These are phyloP conservation scores for Kwoniella dendrophila DNA, from an alignment of 768 basidiomycete species.

Conservation along the genomic window DNA sequence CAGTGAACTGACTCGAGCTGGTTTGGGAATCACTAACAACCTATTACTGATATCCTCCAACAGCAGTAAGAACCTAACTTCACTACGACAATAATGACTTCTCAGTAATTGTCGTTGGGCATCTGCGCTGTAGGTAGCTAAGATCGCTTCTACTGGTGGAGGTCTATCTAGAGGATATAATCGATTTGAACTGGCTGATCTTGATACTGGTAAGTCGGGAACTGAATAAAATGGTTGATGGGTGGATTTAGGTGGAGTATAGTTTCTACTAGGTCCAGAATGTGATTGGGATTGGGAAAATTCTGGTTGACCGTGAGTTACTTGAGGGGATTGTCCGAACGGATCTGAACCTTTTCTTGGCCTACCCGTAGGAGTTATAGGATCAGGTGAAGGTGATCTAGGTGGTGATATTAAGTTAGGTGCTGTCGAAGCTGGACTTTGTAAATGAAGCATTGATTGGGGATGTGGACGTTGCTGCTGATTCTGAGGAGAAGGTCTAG, in stretches of 20 bases:
- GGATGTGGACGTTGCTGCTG: background rate
- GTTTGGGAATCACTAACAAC: slow-evolving; percentile 85
- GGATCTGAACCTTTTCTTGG: slow-evolving; percentile 40
- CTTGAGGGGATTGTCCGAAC: slow-evolving; percentile 45
- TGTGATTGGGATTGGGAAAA: slow-evolving; percentile 9
- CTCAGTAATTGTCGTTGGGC: slow-evolving; percentile 74
- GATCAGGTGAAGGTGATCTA: slow-evolving; percentile 14
- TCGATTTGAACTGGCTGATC: slow-evolving; percentile 18
- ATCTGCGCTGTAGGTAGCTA: slow-evolving; percentile 69
- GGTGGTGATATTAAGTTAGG: slow-evolving; percentile 31
- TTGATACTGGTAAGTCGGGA: slow-evolving; percentile 39
- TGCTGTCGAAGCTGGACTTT: slow-evolving; percentile 28
- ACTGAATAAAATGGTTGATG: slow-evolving; percentile 51
- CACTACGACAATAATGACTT: slow-evolving; percentile 86
- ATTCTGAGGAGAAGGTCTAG: too few relatives aligned
- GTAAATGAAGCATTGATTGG: background rate
- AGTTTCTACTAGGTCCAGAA: slow-evolving; percentile 8
- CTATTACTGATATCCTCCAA: slow-evolving; percentile 92
- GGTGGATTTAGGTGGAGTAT: slow-evolving; percentile 9
- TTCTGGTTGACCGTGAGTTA: too few relatives aligned
- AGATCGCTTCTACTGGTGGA: slow-evolving; percentile 58
- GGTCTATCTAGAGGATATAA: slow-evolving; percentile 41
- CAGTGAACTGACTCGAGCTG: slow-evolving; percentile 92
- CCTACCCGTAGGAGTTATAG: slow-evolving; percentile 10
- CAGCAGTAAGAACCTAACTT: slow-evolving; percentile 83